These are phyloP conservation scores for Syncephalastrum sp. DNA, from an alignment of 371 early-diverging fungal genomes.

Conservation along the genomic window DNA sequence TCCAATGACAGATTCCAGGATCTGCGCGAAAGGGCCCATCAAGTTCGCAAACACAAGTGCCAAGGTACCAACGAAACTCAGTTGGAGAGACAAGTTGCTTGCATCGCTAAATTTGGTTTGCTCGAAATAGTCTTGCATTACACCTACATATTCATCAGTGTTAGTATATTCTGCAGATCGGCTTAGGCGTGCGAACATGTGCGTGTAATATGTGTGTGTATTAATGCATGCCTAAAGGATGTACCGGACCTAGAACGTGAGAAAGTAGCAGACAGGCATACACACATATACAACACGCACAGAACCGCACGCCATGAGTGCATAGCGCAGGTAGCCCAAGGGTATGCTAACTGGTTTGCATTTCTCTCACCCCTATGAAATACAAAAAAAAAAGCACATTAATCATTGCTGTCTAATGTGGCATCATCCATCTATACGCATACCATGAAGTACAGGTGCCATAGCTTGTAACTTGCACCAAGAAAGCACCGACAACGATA, in stretches of 20 bases:
- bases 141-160: slow-evolving; percentile 12
- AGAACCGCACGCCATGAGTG: no score
- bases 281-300: no score
- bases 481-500: slow-evolving; percentile 48
- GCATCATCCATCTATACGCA: neutral
- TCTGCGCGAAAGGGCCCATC: slow-evolving; percentile 27
- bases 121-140: slow-evolving; percentile 33
- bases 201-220: no score
- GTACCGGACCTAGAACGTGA: no score
- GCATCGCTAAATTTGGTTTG: slow-evolving; percentile 17
- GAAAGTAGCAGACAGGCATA: neutral
- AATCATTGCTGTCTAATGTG: no score
- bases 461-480: slow-evolving; percentile 52
- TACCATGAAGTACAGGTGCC: slow-evolving; percentile 39
- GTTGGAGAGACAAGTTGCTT: slow-evolving; percentile 10
- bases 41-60: slow-evolving; percentile 32
- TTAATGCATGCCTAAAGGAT: no score
- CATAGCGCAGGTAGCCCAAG: no score
- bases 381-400: no score
- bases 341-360: no score
- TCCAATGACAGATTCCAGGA: slow-evolving; percentile 18
- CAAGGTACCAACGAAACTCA: slow-evolving; percentile 35
- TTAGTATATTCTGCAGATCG: no score
- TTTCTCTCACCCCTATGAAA: no score
- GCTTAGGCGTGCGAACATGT: no score